These are phyloP conservation scores for Solanum neorickii DNA, from an alignment of 257 asterid species.

Conservation along the genomic window DNA sequence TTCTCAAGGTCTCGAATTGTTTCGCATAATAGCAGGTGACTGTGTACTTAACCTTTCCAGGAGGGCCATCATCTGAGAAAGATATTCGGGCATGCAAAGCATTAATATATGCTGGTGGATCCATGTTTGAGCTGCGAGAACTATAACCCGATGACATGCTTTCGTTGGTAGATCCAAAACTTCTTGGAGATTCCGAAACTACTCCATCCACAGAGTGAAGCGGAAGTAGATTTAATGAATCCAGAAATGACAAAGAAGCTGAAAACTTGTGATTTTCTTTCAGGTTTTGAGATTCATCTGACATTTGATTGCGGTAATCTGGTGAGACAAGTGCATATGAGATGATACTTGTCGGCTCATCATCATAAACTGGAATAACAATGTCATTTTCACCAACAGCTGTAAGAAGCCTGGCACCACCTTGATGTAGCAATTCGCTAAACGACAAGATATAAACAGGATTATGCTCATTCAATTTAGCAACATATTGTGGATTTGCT, in stretches of 20 bases:
- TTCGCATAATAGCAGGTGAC: slow-evolving; percentile 79
- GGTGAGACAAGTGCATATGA: slow-evolving; percentile 64
- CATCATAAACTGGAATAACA: slow-evolving; percentile 75
- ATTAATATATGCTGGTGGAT: slow-evolving; percentile 54
- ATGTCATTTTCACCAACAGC: slow-evolving; percentile 60
- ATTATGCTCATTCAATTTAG: slow-evolving; percentile 36
- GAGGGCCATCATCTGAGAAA: slow-evolving; percentile 48
- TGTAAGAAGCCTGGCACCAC: slow-evolving; percentile 62
- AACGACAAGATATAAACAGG: slow-evolving; percentile 66
- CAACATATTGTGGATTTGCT: slow-evolving; percentile 43
- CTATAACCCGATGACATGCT: slow-evolving; percentile 30
- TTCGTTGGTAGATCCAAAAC: slow-evolving; percentile 63
- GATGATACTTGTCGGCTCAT: slow-evolving; percentile 90
- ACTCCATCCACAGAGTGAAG: slow-evolving; percentile 48
- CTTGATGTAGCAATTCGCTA: slow-evolving; percentile 47
- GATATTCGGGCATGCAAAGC: slow-evolving; percentile 60
- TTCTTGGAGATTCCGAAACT: slow-evolving; percentile 43
- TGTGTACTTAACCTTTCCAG: slow-evolving; percentile 62
- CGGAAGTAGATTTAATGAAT: slow-evolving; percentile 34
- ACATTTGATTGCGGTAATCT: slow-evolving; percentile 42
- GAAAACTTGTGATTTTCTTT: slow-evolving; percentile 21
- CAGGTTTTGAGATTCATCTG: slow-evolving; percentile 51
- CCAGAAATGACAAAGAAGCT: slow-evolving; percentile 27
- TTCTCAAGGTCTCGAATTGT: slow-evolving; percentile 78
- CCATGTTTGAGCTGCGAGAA: slow-evolving; percentile 48